Evolutionary conservation across 2,329 filamentous ascomycete species (phyloP).

Genomic region (Aspergillus phoenicis): DNA sequence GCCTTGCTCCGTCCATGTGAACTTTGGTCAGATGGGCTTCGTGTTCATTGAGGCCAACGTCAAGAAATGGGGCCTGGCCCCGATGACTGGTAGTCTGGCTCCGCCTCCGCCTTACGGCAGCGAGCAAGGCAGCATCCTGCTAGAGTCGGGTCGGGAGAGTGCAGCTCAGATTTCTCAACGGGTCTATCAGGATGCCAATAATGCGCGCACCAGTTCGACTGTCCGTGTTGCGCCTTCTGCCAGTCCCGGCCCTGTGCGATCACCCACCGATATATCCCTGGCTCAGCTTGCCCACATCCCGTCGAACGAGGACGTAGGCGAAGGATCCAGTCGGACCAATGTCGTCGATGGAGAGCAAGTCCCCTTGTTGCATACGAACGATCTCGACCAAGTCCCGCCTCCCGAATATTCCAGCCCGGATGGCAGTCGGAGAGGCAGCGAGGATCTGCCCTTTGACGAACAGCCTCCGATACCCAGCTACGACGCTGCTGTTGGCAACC

Average conservation of each 20-base stretch:
- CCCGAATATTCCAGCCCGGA: slow-evolving; percentile 59
- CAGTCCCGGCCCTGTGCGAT: slow-evolving; percentile 85
- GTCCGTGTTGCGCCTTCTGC: slow-evolving; percentile 72
- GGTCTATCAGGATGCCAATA: slow-evolving; percentile 59
- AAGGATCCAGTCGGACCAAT: slow-evolving; percentile 63
- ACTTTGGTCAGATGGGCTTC: slow-evolving; percentile 96
- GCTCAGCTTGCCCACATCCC: slow-evolving; percentile 77
- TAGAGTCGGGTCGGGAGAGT: slow-evolving; percentile 76
- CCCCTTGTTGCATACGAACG: slow-evolving; percentile 33
- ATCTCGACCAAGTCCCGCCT: slow-evolving; percentile 35
- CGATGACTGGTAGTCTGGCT: slow-evolving; percentile 91
- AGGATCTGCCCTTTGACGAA: slow-evolving; percentile 53
- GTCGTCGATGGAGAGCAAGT: slow-evolving; percentile 28
- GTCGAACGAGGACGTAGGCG: slow-evolving; percentile 67
- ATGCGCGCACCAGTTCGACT: slow-evolving; percentile 77
- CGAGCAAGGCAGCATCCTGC: slow-evolving; percentile 91
- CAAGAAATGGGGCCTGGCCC: slow-evolving; percentile 98
- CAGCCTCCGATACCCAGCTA: slow-evolving; percentile 80
- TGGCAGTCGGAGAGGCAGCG: slow-evolving; percentile 59
- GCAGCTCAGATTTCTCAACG: slow-evolving; percentile 41
- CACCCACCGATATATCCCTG: slow-evolving; percentile 93
- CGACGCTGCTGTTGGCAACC: slow-evolving; percentile 66
- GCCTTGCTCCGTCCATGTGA: slow-evolving; percentile 89
- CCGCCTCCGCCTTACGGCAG: slow-evolving; percentile 96
- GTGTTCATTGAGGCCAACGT: slow-evolving; percentile 99